phyloP scores from a whole-genome alignment of 768 basidiomycete species.

The Pisolithus sp. region DNA sequence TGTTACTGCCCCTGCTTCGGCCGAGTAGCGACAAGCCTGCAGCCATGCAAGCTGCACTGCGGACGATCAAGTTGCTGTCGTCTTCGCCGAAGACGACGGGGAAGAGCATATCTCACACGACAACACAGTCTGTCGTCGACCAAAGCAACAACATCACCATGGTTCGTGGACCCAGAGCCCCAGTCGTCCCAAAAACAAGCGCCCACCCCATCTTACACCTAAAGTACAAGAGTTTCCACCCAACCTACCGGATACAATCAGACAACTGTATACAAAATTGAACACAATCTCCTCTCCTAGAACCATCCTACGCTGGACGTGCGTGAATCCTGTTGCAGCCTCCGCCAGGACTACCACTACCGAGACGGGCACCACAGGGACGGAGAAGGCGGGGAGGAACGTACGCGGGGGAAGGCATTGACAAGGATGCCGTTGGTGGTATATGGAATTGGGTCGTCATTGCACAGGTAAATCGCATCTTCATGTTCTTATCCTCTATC shows the following conservation, averaged over 20 bases:
- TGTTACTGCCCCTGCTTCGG: not conserved
- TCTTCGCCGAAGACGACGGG: too few species aligned
- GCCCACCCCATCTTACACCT: constrained; percentile 23
- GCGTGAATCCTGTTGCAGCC: constrained; percentile 42
- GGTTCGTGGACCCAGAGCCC: constrained; percentile 59
- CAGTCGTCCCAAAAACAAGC: constrained; percentile 5
- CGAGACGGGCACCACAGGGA: constrained; percentile 52
- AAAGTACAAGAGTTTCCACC: constrained; percentile 35
- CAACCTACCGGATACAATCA: constrained; percentile 46
- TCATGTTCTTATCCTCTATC: not conserved
- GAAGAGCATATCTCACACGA: not conserved
- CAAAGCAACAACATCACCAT: constrained; percentile 32
- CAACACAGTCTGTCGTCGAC: constrained; percentile 9
- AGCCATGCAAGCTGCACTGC: not conserved
- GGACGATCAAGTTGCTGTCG: too few species aligned
- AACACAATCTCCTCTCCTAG: constrained; percentile 60
- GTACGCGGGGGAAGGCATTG: constrained; percentile 55
- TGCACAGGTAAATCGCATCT: constrained; percentile 50
- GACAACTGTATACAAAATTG: constrained; percentile 53
- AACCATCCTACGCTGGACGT: constrained; percentile 53
- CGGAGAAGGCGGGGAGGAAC: constrained; percentile 60
- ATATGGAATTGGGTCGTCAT: constrained; percentile 76
- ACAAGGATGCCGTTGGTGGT: constrained; percentile 40
- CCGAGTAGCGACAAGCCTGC: not conserved
- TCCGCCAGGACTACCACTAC: constrained; percentile 55